phyloP scores from a whole-genome alignment of 139 green algal genomes.

The Desmodesmus armatus region DNA sequence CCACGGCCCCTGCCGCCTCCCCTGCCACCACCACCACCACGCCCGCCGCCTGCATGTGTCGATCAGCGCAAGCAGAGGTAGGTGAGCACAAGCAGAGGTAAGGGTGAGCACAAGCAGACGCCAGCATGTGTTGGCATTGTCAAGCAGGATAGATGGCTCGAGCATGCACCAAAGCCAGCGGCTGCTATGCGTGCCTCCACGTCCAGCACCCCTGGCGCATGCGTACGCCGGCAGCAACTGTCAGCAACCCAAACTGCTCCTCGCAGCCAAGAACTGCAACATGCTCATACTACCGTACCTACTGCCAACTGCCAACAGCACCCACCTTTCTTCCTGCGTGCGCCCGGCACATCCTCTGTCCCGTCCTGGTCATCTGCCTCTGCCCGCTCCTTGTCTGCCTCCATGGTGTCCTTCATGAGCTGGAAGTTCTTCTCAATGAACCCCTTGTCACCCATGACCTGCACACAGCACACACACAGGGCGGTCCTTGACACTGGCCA shows the following conservation, averaged over 20 bases:
- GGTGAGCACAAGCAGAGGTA: background rate
- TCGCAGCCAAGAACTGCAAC: no score
- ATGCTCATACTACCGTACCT: no score
- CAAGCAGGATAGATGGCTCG: background rate
- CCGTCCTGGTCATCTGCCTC: no score
- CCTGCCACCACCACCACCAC: conserved; percentile 29
- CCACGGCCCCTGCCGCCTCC: conserved; percentile 47
- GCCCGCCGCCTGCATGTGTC: background rate
- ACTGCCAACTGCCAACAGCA: no score
- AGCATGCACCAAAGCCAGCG: no score
- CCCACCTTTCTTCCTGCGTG: no score
- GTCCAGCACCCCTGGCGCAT: no score
- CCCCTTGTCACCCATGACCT: conserved; percentile 79
- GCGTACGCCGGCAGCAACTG: background rate
- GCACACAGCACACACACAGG: background rate
- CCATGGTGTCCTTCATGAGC: conserved; percentile 39
- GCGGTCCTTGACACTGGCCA: no score
- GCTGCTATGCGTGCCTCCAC: no score
- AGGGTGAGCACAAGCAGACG: background rate
- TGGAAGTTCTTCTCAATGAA: conserved; percentile 84
- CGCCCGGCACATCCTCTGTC: no score
- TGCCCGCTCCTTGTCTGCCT: background rate
- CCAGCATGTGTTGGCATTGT: background rate
- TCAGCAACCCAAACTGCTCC: background rate
- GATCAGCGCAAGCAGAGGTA: background rate